Evolutionary conservation across 2,329 filamentous ascomycete genomes (phyloP), one percentile per base, ranked within the genome.

Genomic region (Apiospora malaysiana): DNA sequence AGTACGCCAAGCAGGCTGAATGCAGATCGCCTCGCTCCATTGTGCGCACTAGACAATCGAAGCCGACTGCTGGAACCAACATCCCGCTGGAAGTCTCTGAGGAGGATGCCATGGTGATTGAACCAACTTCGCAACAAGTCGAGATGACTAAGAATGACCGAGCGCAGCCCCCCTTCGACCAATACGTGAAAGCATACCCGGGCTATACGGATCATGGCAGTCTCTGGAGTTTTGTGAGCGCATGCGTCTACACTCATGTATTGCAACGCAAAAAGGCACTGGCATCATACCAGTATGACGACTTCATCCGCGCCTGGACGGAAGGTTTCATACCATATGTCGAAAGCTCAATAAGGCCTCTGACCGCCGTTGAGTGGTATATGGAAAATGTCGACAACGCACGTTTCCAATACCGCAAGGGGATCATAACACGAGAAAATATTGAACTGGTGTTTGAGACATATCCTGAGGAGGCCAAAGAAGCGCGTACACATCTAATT

Each of bases 261-360:
- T 73, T 78, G 46, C 69, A 76, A 46, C 74, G 72, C 45, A 74
- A 73, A 51, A 68, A 69, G 40, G 68, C 74, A 77, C 71, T 79
- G 73, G 63, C 77, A 76, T 59, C 78, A 71, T 67, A 73, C n/a
- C 71, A 81, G 12, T 81, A 81, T 68, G 80, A 81, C 37, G 80
- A 81, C 56, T 81, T 81, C 51, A 78, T 81, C 47, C 76, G 80
- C 63, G 79, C 77, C 27, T 79, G 79, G 75, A 71, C 74, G 8
- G 75, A 80, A 66, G 77, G 74, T 21, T 81, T 81, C 59, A 23
- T 79, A 2, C 72, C 75, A 8, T 81, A 81, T 40, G 74, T 80
- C 18, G 70, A 65, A 65, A 70, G 76, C 40, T 70, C 72, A 1
- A 27, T 76, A 1, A 74, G 75, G 66, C 74, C 75, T 0, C 56